Evolutionary conservation across 2,329 filamentous ascomycete genomes (phyloP), one percentile per base, ranked within the genome.

Genomic region (Dendrostoma leiphaemia): DNA sequence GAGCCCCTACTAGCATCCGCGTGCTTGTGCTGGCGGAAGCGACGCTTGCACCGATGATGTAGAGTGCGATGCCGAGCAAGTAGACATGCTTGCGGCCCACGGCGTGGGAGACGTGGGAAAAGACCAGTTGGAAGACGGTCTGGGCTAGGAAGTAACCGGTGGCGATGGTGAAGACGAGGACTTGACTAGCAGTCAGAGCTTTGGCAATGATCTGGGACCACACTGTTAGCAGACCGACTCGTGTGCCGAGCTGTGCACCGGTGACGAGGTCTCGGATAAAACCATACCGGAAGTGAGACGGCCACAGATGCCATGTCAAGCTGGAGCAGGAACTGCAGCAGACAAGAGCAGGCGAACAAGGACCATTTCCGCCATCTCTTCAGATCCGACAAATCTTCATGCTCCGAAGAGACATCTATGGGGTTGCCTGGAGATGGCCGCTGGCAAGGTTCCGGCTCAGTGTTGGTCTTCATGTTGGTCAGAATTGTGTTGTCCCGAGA

Each of bases 101-200:
- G 8, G 59, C 62, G 19, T 61, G 59, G 15, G 60, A 62, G 1
- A 62, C 40, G 50, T 63, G 60, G 32, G 60, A 61, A 49, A 63
- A 55, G n/a, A 60, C 53, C 10, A 61, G 62, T 35, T 63, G 62
- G 53, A 61, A 63, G 28, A 63, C 58, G 17, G 60, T 62, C 34
- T 61, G 60, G 4, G 53, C 59, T 6, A 63, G 51, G 7, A 58
- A 57, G 48, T 60, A 63, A 23, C 60, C 59, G 4, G 59, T 62
- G 4, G 59, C 57, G 38, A 63, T 51, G 44, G 56, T 56, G 48
- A 62, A 63, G 19, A 60, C 57, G 45, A 57, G 54, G 7, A 54
- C 52, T 19, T 59, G 55, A 34, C 53, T 50, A 6, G 59, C 58
- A 0, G 60, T 34, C 37, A 60, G 52, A 9, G 59, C 59, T 12